phyloP scores from a whole-genome alignment of 495 filamentous ascomycete genomes.

The Astrothelium macrocarpum region DNA sequence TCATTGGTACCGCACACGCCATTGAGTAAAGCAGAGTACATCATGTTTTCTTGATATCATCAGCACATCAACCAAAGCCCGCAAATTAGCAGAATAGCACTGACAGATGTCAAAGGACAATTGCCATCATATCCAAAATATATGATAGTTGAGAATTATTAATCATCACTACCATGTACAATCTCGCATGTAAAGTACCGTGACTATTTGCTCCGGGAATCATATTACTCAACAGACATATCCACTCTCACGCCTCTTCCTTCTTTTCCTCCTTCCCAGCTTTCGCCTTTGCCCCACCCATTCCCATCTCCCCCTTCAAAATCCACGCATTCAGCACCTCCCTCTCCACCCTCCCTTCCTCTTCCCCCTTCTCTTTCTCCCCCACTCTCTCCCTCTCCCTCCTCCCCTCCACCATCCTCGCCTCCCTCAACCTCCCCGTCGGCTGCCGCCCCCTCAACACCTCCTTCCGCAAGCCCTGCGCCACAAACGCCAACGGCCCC shows the following conservation, averaged over 20 bases:
- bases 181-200: too few relatives aligned
- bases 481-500: constrained; percentile 53
- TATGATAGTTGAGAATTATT: too few relatives aligned
- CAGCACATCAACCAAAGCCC: too few relatives aligned
- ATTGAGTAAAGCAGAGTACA: too few relatives aligned
- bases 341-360: not conserved
- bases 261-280: not conserved
- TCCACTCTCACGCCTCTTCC: not conserved
- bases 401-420: constrained; percentile 23
- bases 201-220: too few relatives aligned
- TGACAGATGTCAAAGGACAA: too few relatives aligned
- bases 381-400: constrained; percentile 15
- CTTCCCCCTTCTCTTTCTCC: not conserved
- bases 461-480: constrained; percentile 52
- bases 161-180: too few relatives aligned
- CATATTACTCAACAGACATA: not conserved
- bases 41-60: too few relatives aligned
- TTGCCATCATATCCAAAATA: too few relatives aligned
- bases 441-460: constrained; percentile 22
- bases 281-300: not conserved
- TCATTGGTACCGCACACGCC: too few relatives aligned
- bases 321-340: constrained; percentile 2
- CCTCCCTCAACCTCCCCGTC: constrained; percentile 18
- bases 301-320: not conserved
- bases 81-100: too few relatives aligned